Evolutionary conservation across 805 yeast genomes (phyloP).

Genomic region (Ogataea nakhonphanomensis): DNA sequence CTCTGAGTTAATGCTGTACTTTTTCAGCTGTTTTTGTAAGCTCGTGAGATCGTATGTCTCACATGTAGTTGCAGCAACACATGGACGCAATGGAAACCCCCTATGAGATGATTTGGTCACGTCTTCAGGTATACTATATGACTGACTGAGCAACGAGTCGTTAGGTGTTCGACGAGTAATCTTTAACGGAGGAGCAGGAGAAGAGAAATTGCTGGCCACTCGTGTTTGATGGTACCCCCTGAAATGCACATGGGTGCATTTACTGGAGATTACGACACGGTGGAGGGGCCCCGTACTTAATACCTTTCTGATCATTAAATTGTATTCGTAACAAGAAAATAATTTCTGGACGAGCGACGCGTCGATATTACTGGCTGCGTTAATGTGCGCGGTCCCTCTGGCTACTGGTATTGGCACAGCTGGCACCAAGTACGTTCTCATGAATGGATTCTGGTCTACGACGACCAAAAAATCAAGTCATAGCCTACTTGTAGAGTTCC

Average conservation of each 20-base stretch:
- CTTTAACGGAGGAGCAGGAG: conserved; percentile 8
- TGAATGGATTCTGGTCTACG: too few species aligned
- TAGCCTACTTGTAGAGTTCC: too few species aligned
- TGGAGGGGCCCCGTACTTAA: too few species aligned
- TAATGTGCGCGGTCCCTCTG: too few species aligned
- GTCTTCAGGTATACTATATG: conserved; percentile 10
- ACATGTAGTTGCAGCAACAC: conserved; percentile 69
- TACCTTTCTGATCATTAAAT: neutral
- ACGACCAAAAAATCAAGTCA: too few species aligned
- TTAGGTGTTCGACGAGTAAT: conserved; percentile 14
- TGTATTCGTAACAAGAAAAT: neutral
- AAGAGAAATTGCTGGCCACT: too few species aligned
- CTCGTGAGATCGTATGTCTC: conserved; percentile 62
- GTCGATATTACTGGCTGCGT: neutral
- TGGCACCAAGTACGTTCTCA: too few species aligned
- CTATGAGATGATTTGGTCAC: conserved; percentile 6
- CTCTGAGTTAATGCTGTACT: conserved; percentile 34
- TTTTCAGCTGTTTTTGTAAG: conserved; percentile 39
- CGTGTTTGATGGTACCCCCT: too few species aligned
- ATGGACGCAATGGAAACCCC: conserved; percentile 33
- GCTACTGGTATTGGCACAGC: too few species aligned
- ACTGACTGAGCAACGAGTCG: conserved; percentile 19
- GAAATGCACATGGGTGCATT: too few species aligned
- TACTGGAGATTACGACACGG: too few species aligned
- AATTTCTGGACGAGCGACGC: neutral